These are phyloP conservation scores for Collybia nuda DNA, from an alignment of 768 basidiomycete species.

Conservation along the genomic window DNA sequence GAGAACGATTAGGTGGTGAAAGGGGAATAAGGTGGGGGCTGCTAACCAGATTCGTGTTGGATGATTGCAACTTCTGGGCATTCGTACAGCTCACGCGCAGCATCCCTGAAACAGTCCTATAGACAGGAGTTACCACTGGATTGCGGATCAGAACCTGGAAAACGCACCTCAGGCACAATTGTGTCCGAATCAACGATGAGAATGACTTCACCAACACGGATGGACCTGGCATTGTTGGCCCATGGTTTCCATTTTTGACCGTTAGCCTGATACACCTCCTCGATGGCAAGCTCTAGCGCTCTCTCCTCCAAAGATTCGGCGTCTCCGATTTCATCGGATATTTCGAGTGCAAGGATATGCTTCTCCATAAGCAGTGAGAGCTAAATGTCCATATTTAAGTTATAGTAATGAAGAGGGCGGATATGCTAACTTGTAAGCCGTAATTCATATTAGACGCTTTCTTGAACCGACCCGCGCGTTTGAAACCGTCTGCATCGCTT, in stretches of 20 bases:
- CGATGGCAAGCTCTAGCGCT: constrained; percentile 71
- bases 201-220: constrained; percentile 79
- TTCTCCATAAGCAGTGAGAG: constrained; percentile 66
- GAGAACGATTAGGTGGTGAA: not conserved
- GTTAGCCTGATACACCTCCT: constrained; percentile 65
- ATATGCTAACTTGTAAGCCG: constrained; percentile 43
- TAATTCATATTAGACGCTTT: constrained; percentile 92
- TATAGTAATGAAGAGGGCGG: too few relatives aligned
- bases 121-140: not conserved
- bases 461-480: constrained; percentile 88
- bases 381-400: constrained; percentile 23
- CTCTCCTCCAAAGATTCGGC: constrained; percentile 62
- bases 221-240: constrained; percentile 72
- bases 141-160: too few relatives aligned
- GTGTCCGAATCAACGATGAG: constrained; percentile 84
- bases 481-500: constrained; percentile 59
- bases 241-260: constrained; percentile 66
- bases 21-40: not conserved
- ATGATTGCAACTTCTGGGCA: constrained; percentile 86
- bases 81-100: constrained; percentile 80
- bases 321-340: constrained; percentile 35
- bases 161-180: constrained; percentile 65
- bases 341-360: constrained; percentile 46
- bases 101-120: constrained; percentile 86
- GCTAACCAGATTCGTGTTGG: constrained; percentile 80